phyloP scores from a whole-genome alignment of 805 yeast species.

The Wickerhamomyces subpelliculosus region DNA sequence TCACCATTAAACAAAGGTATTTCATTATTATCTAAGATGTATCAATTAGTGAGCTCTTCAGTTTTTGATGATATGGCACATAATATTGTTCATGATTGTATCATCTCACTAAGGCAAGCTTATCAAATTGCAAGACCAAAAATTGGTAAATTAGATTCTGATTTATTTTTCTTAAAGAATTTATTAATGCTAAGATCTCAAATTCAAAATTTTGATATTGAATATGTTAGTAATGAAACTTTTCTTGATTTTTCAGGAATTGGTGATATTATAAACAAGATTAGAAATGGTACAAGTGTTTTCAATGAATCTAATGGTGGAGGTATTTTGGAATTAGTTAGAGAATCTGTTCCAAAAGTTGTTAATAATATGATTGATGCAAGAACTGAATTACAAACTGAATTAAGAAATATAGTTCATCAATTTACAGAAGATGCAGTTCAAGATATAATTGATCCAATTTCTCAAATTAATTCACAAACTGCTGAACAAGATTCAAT shows the following conservation, averaged over 20 bases:
- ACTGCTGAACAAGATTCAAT: constrained; percentile 27
- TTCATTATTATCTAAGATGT: constrained; percentile 65
- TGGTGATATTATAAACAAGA: constrained; percentile 38
- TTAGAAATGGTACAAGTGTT: constrained; percentile 24
- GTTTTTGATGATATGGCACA: constrained; percentile 90
- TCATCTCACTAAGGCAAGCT: constrained; percentile 52
- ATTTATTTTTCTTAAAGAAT: constrained; percentile 65
- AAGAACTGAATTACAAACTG: constrained; percentile 61
- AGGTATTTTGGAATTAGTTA: constrained; percentile 40
- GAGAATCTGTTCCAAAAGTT: constrained; percentile 71
- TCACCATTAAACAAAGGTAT: constrained; percentile 69
- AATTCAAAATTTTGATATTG: constrained; percentile 72
- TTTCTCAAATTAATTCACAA: constrained; percentile 17
- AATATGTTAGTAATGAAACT: constrained; percentile 62
- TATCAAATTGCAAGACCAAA: constrained; percentile 36
- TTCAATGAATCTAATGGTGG: constrained; percentile 8
- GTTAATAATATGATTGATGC: constrained; percentile 81
- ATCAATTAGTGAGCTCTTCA: constrained; percentile 67
- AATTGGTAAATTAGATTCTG: constrained; percentile 50
- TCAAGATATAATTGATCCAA: constrained; percentile 40
- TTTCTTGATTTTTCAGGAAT: constrained; percentile 80
- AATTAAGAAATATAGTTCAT: constrained; percentile 63
- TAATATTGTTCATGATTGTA: constrained; percentile 73
- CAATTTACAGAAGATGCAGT: constrained; percentile 58
- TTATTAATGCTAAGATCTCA: constrained; percentile 64